Evolutionary conservation across 2,329 filamentous ascomycete species (phyloP).

Genomic region (Verticillium nonalfalfae): DNA sequence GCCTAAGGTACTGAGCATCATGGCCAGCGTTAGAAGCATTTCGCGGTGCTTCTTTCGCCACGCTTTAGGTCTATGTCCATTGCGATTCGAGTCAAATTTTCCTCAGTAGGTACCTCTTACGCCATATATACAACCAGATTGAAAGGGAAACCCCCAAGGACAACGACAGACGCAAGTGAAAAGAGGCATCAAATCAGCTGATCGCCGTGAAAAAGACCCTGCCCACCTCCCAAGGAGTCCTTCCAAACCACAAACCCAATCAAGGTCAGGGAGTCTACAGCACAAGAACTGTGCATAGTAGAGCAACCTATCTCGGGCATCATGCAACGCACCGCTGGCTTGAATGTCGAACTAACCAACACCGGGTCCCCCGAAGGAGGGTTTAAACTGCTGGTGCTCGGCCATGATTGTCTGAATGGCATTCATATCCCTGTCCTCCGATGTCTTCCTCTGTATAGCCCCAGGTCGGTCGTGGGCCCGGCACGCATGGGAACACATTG

Average conservation of each 20-base stretch:
- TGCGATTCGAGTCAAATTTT: neutral
- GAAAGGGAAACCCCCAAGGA: too few relatives aligned
- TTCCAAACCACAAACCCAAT: neutral
- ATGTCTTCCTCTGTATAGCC: too few relatives aligned
- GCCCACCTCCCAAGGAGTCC: neutral
- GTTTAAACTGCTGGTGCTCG: slow-evolving; percentile 32
- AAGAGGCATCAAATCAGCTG: neutral
- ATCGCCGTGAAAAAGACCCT: neutral
- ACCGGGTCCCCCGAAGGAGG: neutral
- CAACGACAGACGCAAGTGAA: neutral
- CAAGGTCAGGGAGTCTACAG: neutral
- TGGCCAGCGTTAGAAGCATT: too few relatives aligned
- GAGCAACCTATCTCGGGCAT: neutral
- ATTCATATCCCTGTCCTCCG: too few relatives aligned
- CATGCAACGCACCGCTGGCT: neutral
- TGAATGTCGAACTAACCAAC: neutral
- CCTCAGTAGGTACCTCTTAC: neutral
- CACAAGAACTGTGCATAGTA: neutral
- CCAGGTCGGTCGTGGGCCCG: too few relatives aligned
- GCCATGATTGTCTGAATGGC: too few relatives aligned
- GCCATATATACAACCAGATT: neutral
- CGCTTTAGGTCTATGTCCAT: neutral
- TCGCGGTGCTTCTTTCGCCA: too few relatives aligned
- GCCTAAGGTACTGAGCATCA: too few relatives aligned
- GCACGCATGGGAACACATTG: slow-evolving; percentile 38